phyloP scores from a whole-genome alignment of 371 early-diverging fungal genomes.

The Dinochytrium kinnereticum region DNA sequence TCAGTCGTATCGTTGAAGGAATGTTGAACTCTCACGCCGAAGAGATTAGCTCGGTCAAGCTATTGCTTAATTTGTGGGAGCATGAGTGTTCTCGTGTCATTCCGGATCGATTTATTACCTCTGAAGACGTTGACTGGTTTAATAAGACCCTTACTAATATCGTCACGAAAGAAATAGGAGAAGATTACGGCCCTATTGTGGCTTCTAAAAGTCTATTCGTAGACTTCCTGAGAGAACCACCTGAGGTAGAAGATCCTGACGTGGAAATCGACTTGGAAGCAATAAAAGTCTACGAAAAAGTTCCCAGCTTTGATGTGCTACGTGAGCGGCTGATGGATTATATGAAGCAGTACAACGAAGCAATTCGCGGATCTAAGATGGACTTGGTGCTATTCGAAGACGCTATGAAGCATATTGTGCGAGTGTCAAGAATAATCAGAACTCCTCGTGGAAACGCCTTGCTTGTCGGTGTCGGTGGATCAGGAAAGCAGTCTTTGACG shows the following conservation, averaged over 20 bases:
- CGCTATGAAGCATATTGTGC: constrained; percentile 65
- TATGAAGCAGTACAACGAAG: constrained; percentile 67
- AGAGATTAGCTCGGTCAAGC: constrained; percentile 51
- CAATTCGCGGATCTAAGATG: constrained; percentile 61
- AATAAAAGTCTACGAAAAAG: constrained; percentile 63
- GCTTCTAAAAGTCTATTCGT: constrained; percentile 52
- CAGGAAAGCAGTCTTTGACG: constrained; percentile 67
- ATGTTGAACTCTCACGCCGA: constrained; percentile 61
- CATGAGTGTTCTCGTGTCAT: constrained; percentile 67
- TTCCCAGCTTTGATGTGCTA: constrained; percentile 59
- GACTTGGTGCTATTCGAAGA: constrained; percentile 69
- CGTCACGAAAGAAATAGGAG: constrained; percentile 59
- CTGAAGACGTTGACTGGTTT: constrained; percentile 67
- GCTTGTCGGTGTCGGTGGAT: constrained; percentile 68
- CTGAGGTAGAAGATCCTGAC: constrained; percentile 65
- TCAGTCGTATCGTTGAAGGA: constrained; percentile 64
- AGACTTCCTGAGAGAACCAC: constrained; percentile 65
- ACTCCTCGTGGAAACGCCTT: constrained; percentile 63
- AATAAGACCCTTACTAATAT: constrained; percentile 50
- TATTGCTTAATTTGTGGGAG: constrained; percentile 61
- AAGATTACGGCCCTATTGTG: constrained; percentile 48
- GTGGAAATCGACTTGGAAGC: constrained; percentile 62
- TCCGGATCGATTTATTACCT: constrained; percentile 64
- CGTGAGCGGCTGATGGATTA: constrained; percentile 55
- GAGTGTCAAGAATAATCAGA: constrained; percentile 62